phyloP scores from a whole-genome alignment of 352 stramenopile genomes.

The Poterioochromonas sp. region DNA sequence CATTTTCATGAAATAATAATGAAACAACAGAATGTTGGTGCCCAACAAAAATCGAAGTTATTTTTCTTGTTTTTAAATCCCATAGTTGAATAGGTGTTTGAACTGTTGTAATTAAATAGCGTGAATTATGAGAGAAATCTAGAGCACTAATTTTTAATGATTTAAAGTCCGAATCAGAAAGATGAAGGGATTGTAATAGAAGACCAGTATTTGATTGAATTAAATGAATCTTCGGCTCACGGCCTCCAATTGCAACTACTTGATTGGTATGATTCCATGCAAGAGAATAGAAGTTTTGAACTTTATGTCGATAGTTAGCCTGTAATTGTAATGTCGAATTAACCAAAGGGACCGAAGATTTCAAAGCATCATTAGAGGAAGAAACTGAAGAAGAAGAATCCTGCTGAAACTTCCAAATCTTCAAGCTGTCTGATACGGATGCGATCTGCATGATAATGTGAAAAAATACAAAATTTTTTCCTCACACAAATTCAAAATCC shows the following conservation, averaged over 20 bases:
- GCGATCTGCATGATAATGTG: neutral
- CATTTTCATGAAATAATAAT: neutral
- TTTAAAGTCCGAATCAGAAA: neutral
- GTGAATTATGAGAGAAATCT: slow-evolving; percentile 25
- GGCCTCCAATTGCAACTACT: slow-evolving; percentile 24
- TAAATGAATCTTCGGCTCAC: slow-evolving; percentile 3
- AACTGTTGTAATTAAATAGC: slow-evolving; percentile 3
- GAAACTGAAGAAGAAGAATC: neutral
- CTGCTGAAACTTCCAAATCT: neutral
- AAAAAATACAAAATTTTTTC: too few relatives aligned
- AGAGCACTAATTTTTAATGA: neutral
- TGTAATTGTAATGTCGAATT: too few relatives aligned
- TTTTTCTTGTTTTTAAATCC: slow-evolving; percentile 22
- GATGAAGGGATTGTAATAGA: neutral
- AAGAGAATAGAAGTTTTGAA: neutral
- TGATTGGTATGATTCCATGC: slow-evolving; percentile 35
- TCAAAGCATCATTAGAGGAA: too few relatives aligned
- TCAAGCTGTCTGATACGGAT: neutral
- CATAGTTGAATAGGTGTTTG: neutral
- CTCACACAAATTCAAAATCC: too few relatives aligned
- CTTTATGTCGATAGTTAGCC: neutral
- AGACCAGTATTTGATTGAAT: slow-evolving; percentile 25
- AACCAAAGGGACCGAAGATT: too few relatives aligned
- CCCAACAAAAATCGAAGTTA: neutral
- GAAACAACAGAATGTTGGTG: neutral